A percentile compares a stretch with the other conserved stretches of the same genome.
phyloP scores from a whole-genome alignment of 805 yeast species.

The Suhomyces emberorum region DNA sequence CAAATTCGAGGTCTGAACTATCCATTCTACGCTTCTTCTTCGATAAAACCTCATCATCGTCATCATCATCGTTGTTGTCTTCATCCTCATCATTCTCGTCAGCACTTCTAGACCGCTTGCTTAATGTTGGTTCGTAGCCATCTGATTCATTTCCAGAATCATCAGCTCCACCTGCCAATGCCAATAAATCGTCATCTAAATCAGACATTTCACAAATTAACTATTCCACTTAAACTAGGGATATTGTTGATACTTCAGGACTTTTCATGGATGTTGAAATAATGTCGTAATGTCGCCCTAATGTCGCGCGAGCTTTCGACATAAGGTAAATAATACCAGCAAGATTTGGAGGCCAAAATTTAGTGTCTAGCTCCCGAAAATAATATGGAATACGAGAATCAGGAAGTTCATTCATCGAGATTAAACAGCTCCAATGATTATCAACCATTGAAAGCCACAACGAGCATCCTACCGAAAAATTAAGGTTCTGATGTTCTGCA shows the following conservation, averaged over 20 bases:
- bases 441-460: too few species aligned
- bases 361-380: too few species aligned
- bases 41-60: slow-evolving; percentile 24
- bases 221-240: neutral
- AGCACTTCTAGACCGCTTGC: slow-evolving; percentile 24
- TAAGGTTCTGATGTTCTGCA: slow-evolving; percentile 1
- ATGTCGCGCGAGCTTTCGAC: neutral
- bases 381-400: too few species aligned
- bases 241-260: neutral
- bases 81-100: slow-evolving; percentile 24
- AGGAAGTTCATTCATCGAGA: too few species aligned
- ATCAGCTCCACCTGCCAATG: slow-evolving; percentile 57
- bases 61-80: slow-evolving; percentile 21
- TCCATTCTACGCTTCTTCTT: slow-evolving; percentile 28
- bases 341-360: too few species aligned
- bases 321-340: too few species aligned
- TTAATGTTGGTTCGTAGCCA: slow-evolving; percentile 20
- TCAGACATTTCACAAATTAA: slow-evolving; percentile 59
- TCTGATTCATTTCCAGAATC: slow-evolving; percentile 54
- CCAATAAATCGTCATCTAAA: slow-evolving; percentile 92
- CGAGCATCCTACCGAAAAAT: too few species aligned
- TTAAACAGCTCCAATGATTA: too few species aligned
- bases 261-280: slow-evolving; percentile 1
- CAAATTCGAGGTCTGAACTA: slow-evolving; percentile 13
- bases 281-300: slow-evolving; percentile 1